Base-by-base conservation (phyloP, 2,329 filamentous ascomycete genomes). In the Trichoderma citrinoviride region DNA sequence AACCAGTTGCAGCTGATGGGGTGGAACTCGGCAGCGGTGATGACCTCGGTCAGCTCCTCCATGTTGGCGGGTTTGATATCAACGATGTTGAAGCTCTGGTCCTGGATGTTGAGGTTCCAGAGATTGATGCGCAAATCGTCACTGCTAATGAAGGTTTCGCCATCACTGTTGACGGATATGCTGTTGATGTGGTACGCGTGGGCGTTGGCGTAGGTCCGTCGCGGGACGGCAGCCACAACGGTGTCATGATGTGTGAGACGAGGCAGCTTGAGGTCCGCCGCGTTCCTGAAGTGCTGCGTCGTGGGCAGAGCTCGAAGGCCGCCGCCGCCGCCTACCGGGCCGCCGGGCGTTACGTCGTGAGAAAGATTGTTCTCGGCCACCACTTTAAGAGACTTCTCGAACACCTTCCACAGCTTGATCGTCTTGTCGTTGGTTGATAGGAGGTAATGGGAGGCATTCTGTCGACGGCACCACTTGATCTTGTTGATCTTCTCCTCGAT, bases 401-500 rank as follows among this genome's bases (percentile, higher is more conserved):
- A 99, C 57, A 99, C 94, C 79, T 99, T 99, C 95, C 95, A 99
- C 71, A 99, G 84, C 83, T 99, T 99, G 85, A 99, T 99, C 47
- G 95, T 99, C 84, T 99, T 99, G 83, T 99, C 95, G 77, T 99
- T 99, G 72, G 95, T 99, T 49, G 95, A 98, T 65, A 99, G 87
- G 60, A 99, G 87, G 79, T 97, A 99, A 81, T 99, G 95, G 64
- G 95, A 98, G 67, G 94, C 91, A 83, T 99, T 99, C 80, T 98
- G 94, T 80, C 95, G 90, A 76, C 91, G 89, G 79, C 95, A 99
- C 95, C 95, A 99, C 80, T 98, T 99, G 82, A 99, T 99, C 85
- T 99, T 99, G 86, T 99, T 99, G 85, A 99, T 99, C 83, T 99
- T 99, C 81, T 99, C 95, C 85, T 99, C 95, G 75, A 99, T 99